These are phyloP conservation scores for Hypoxylon sp. DNA, from an alignment of 2,329 filamentous ascomycete genomes.

Conservation along the genomic window DNA sequence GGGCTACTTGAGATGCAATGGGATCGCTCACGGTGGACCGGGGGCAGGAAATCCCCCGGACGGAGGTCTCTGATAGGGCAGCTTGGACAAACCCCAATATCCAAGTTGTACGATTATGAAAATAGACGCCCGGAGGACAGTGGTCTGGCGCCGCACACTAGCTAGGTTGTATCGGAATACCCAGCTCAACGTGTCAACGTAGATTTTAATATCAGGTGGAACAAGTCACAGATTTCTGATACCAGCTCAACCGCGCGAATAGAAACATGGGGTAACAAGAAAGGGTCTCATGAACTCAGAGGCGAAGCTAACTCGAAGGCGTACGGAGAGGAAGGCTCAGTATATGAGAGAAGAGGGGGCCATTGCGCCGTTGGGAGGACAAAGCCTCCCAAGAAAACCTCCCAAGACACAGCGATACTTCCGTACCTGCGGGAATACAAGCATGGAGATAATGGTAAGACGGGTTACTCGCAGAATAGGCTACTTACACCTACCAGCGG, in stretches of 20 bases:
- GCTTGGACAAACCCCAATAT: conserved; percentile 55
- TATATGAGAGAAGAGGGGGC: conserved; percentile 47
- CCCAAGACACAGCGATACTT: conserved; percentile 30
- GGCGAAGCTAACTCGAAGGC: conserved; percentile 20
- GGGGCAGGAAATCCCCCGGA: conserved; percentile 57
- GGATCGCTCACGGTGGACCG: conserved; percentile 58
- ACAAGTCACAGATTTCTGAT: conserved; percentile 45
- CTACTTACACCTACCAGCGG: conserved; percentile 35
- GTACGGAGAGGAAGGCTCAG: conserved; percentile 43
- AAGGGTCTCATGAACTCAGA: conserved; percentile 22
- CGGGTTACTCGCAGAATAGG: conserved; percentile 20
- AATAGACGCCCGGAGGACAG: conserved; percentile 63
- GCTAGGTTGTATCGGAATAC: conserved; percentile 48
- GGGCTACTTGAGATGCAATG: conserved; percentile 57
- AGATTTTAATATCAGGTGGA: conserved; percentile 40
- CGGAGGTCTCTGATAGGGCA: conserved; percentile 62
- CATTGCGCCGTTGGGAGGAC: conserved; percentile 22
- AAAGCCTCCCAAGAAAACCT: conserved; percentile 12
- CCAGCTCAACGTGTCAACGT: conserved; percentile 47
- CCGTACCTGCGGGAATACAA: conserved; percentile 32
- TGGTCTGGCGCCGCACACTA: conserved; percentile 55
- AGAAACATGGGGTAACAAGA: conserved; percentile 23
- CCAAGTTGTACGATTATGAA: conserved; percentile 58
- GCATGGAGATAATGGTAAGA: conserved; percentile 29
- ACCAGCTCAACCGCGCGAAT: conserved; percentile 22